Conservation (phyloP, 179 eudicot species). For the Beta corolliflora region DNA sequence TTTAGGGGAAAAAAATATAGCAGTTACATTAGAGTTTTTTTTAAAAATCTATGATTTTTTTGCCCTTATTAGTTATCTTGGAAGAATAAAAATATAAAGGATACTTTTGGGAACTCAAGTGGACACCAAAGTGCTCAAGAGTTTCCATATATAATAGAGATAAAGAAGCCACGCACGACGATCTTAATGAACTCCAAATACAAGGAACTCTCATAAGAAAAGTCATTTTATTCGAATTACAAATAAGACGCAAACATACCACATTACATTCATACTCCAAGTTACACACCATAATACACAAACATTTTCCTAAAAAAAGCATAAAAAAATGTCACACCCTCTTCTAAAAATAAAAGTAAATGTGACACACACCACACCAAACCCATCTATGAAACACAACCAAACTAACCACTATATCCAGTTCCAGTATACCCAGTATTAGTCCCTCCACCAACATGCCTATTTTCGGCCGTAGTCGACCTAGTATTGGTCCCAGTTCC, state of each 20-base stretch:
- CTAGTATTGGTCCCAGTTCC: conserved; percentile 37
- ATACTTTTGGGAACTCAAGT: no score
- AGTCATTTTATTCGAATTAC: not conserved
- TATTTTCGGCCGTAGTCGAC: conserved; percentile 41
- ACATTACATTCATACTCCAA: not conserved
- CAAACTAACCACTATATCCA: conserved; percentile 27
- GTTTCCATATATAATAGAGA: no score
- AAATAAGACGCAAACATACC: not conserved
- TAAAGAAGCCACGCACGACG: no score
- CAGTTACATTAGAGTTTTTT: no score
- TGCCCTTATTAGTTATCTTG: no score
- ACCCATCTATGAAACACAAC: not conserved
- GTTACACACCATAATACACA: not conserved
- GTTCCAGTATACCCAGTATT: conserved; percentile 24
- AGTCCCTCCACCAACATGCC: conserved; percentile 24
- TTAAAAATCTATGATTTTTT: no score
- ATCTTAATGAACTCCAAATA: no score
- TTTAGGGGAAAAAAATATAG: no score
- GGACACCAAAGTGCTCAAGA: no score
- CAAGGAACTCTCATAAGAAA: no score
- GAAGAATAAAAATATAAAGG: no score
- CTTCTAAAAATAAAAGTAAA: conserved; percentile 1
- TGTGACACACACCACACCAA: not conserved
- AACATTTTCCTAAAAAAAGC: not conserved
- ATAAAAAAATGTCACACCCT: not conserved